Evolutionary conservation across 352 stramenopile species (phyloP), one percentile per base, ranked within the genome.

Genomic region (Pythium insidiosum): DNA sequence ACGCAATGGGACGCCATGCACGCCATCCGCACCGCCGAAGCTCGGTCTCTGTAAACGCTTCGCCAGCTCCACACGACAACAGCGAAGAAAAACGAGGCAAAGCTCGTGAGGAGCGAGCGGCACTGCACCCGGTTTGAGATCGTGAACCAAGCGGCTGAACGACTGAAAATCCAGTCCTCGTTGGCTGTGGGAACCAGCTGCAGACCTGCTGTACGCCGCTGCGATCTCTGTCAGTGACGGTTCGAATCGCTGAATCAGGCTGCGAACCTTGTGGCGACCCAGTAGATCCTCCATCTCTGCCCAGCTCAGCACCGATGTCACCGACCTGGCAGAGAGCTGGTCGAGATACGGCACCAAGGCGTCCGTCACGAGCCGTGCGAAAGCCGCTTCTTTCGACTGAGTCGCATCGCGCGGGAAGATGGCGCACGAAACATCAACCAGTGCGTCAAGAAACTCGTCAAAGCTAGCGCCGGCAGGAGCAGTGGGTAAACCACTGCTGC

Each of bases 61-160:
- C 0, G 4, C 25, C 21, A 68, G 38, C 7, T 81, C 63, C 19
- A 61, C 46, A 7, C 61, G 56, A 38, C 61, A 77, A 30, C 57
- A 77, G 12, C 62, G 62, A 26, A 84, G 59, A 47, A 87, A 89
- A 5, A 78, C 47, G n/a, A 73, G 66, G 29, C 68, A 69, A 0
- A 85, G 43, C 31, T 86, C 66, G 16, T 45, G 65, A 1, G 49
- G 51, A 5, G 52, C 73, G 11, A 86, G 38, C 0, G 59, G 56
- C 3, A 81, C 36, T 0, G 57, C 64, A 21, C 53, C 68, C 4
- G 69, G 67, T 29, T 73, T 70, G 15, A 82, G 44, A 34, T 78
- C 72, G 43, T 56, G 60, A 0, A 86, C 30, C 40, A 88, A 64
- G 15, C 55, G 59, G 16, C 40, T 60, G 15, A 85, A 78, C 21